Base-by-base conservation (phyloP, 768 basidiomycete species). In the Suillus spraguei region DNA sequence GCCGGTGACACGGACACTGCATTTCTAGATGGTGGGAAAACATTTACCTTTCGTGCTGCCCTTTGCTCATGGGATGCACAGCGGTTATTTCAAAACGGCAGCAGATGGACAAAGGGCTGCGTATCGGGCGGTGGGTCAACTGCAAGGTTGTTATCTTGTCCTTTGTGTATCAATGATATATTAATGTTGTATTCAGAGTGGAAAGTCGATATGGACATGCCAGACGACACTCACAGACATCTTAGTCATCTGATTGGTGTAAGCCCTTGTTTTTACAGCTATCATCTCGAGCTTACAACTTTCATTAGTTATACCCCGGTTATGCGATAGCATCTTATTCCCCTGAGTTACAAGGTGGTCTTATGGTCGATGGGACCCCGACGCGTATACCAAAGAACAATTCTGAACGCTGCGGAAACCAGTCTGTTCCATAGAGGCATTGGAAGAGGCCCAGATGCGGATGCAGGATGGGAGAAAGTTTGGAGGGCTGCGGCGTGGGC, bases 401-500 rank as follows among this genome's bases (percentile, higher is more conserved):
- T 92, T n/a, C 63, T 89, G 6, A 75, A 77, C 4, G 90, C 89
- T 0, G 81, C 88, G 3, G 77, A 75, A 24, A 81, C 73, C n/a
- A 88, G 85, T 70, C 74, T 92, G 49, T 77, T 83, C 28, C 86
- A 89, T 67, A 82, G 90, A 61, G 90, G 91, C 4, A 85, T 87
- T 61, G 90, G 90, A 5, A 90, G 84, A 0, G 90, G 87, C 1
- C 83, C 86, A 14, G 90, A 91, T 70, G 89, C 83, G 4, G 86
- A 92, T 72, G 75, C 88, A 2, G 90, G 90, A 5, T 92, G 90
- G 91, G 90, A 88, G 76, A 92, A 92, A 70, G 83, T 84, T 41
- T 91, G 89, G 90, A 81, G 90, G 61, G 88, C 90, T 4, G 90
- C 89, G 7, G 73, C 77, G 10, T 91, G 90, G 89, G 91, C 90